phyloP scores from a whole-genome alignment of 306 rosid genomes.

The Castanea mollissima region DNA sequence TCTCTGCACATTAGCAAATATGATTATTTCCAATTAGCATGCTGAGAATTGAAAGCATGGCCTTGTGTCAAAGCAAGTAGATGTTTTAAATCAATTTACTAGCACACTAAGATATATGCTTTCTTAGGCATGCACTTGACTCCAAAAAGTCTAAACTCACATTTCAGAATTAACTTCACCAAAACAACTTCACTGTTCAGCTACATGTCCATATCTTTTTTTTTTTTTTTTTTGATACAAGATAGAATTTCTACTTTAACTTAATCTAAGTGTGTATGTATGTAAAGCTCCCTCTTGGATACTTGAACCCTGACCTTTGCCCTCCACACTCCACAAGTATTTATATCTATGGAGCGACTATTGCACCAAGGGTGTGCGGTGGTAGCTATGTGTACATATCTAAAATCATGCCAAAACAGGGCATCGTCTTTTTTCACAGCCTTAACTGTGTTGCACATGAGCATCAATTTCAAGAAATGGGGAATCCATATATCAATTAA shows the following conservation, averaged over 20 bases:
- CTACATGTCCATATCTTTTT: not conserved
- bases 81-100: not conserved
- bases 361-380: too few relatives aligned
- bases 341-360: too few relatives aligned
- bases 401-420: not conserved
- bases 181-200: not conserved
- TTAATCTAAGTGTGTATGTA: too few relatives aligned
- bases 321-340: too few relatives aligned
- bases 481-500: not conserved
- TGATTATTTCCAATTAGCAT: not conserved
- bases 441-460: not conserved
- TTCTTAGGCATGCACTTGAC: not conserved
- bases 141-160: not conserved
- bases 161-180: not conserved
- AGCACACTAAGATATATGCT: not conserved
- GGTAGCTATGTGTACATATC: not conserved
- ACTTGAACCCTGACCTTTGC: too few relatives aligned
- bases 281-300: too few relatives aligned
- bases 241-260: too few relatives aligned
- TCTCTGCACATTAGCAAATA: slow-evolving; percentile 40
- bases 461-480: not conserved
- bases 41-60: slow-evolving; percentile 1
- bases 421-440: not conserved
- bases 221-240: too few relatives aligned
- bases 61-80: not conserved